A percentile compares a stretch with the other conserved stretches of the same genome.
These are phyloP conservation scores for Balamuthia mandrillaris DNA, from an alignment of 208 protist species.

Conservation along the genomic window DNA sequence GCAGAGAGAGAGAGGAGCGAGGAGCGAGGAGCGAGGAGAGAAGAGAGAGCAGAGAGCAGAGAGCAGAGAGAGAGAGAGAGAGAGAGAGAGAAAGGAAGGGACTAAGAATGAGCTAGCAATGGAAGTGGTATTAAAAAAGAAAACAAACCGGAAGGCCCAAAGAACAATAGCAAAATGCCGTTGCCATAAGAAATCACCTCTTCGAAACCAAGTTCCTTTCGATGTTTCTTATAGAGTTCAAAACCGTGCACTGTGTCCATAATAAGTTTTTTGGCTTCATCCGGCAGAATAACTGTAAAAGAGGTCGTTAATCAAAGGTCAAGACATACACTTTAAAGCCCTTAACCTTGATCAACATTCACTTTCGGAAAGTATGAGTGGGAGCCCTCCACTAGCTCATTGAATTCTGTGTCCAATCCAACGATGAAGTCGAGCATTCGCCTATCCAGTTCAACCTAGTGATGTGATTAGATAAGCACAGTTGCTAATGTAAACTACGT, in stretches of 20 bases:
- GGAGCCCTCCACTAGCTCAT: slow-evolving; percentile 53
- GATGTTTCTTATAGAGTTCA: slow-evolving; percentile 25
- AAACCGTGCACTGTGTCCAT: slow-evolving; percentile 43
- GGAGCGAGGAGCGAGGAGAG: too few relatives aligned
- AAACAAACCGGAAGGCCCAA: slow-evolving; percentile 29
- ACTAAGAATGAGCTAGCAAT: too few relatives aligned
- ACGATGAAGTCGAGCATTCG: slow-evolving; percentile 60
- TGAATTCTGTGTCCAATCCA: slow-evolving; percentile 57
- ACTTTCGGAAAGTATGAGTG: slow-evolving; percentile 49
- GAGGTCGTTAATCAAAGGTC: too few relatives aligned
- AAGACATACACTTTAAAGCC: too few relatives aligned
- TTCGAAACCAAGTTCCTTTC: background rate
- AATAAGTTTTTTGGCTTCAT: slow-evolving; percentile 47
- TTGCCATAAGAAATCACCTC: background rate
- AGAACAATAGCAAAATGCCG: slow-evolving; percentile 51
- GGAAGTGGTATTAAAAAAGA: too few relatives aligned
- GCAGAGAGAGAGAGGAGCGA: too few relatives aligned
- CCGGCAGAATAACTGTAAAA: too few relatives aligned
- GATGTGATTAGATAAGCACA: slow-evolving; percentile 12
- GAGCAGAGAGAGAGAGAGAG: too few relatives aligned
- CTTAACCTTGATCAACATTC: slow-evolving; percentile 35
- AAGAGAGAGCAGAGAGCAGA: too few relatives aligned
- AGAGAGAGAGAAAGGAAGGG: too few relatives aligned
- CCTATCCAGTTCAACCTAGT: slow-evolving; percentile 42
- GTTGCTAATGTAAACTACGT: too few relatives aligned